Evolutionary conservation across 1,284 basidiomycete species (phyloP), one percentile per base, ranked within the genome.

Genomic region (Phylloboletellus chloephorus): DNA sequence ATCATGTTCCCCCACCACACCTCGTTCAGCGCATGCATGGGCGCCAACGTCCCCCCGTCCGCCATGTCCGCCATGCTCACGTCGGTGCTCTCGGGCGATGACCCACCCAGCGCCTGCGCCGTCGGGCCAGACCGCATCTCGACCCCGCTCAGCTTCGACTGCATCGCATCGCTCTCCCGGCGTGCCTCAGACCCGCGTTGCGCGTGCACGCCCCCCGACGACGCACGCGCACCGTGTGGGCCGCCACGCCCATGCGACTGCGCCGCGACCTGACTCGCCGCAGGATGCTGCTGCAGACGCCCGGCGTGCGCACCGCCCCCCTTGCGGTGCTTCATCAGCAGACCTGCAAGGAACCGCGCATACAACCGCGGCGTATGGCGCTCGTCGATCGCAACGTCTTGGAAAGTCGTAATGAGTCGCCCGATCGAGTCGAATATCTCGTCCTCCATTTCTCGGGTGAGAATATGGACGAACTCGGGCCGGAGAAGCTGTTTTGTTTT

Each of bases 301-400:
- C 54, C 60, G 12, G 36, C 39, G 23, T 54, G 21, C 2, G 68
- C 70, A 9, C 71, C 71, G 15, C 79, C 77, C 48, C 83, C 82
- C 32, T 74, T 74, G 22, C 79, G 76, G 57, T 86, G 78, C 46
- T 73, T 76, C 21, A 77, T 73, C 20, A 88, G 66, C 8, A 88
- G 66, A 19, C 78, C 70, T 0, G 80, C 76, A 2, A 89, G 71
- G 71, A 89, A 89, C 10, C 84, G 78, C 5, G 86, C 83, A 56
- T 88, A 88, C 24, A 89, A 66, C 50, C 79, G 82, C 1, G 86
- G 87, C 0, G 83, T 88, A 54, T 89, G 86, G 9, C 81, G 75
- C 48, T 88, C 84, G 54, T 89, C 86, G 44, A 89, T 85, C 10
- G 86, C 80, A 34, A 88, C 79, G 40, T 83, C 77, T n/a, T 76